These are phyloP conservation scores for Dothiorella sarmentorum DNA, from an alignment of 2,329 filamentous ascomycete species.

Conservation along the genomic window DNA sequence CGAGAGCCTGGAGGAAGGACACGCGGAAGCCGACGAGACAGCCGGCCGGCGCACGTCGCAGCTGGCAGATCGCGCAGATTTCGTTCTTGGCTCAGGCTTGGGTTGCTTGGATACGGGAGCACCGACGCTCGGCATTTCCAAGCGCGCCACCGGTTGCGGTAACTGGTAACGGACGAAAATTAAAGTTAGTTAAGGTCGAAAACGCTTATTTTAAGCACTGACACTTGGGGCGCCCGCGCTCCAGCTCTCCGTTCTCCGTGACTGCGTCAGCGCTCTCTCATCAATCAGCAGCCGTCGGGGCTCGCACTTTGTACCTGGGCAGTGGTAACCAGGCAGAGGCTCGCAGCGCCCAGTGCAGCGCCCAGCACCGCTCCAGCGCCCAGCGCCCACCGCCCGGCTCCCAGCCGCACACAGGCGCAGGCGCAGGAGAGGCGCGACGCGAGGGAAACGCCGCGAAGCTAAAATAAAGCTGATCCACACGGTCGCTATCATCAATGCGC, in stretches of 20 bases:
- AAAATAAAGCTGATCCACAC: slow-evolving; percentile 18
- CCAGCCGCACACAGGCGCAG: background rate
- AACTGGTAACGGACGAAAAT: background rate
- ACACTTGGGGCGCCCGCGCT: too few relatives aligned
- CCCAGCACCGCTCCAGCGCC: background rate
- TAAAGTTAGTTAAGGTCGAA: slow-evolving; percentile 16
- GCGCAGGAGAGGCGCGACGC: slow-evolving; percentile 2
- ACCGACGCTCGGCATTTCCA: background rate
- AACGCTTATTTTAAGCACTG: slow-evolving; percentile 14
- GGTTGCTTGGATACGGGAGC: background rate
- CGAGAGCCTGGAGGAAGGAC: background rate
- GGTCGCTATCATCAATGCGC: slow-evolving; percentile 17
- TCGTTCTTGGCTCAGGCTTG: too few relatives aligned
- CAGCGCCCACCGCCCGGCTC: background rate
- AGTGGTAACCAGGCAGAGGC: background rate
- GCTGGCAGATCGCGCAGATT: too few relatives aligned
- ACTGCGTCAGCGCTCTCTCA: too few relatives aligned
- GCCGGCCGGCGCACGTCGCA: background rate
- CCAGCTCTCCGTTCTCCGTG: too few relatives aligned
- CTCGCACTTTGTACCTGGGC: too few relatives aligned
- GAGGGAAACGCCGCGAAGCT: slow-evolving; percentile 12
- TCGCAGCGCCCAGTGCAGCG: background rate
- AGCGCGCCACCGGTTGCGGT: slow-evolving; percentile 1
- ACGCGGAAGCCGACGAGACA: background rate
- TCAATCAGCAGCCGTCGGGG: too few relatives aligned